Evolutionary conservation across 2,329 filamentous ascomycete genomes (phyloP).

Genomic region (Scedosporium apiospermum): DNA sequence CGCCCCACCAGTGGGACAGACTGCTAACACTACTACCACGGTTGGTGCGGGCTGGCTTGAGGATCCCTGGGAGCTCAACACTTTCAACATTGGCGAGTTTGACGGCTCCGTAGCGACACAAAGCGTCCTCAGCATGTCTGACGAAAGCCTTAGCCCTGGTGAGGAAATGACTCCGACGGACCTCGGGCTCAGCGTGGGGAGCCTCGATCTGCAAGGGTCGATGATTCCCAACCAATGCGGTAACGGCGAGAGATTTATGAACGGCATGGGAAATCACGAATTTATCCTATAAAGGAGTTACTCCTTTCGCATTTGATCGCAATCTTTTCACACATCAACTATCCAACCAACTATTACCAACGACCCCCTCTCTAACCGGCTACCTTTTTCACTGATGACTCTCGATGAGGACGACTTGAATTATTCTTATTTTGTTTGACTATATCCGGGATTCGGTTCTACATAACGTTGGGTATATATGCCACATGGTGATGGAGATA

Average conservation of each 20-base stretch:
- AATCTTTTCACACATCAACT: not conserved
- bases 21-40: conserved; percentile 13
- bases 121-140: conserved; percentile 46
- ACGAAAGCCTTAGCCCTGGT: conserved; percentile 47
- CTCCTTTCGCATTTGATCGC: not conserved
- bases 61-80: conserved; percentile 45
- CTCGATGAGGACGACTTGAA: not conserved
- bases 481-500: too few relatives aligned
- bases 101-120: conserved; percentile 33
- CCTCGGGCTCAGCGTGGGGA: conserved; percentile 32
- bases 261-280: not conserved
- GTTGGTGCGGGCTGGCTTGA: conserved; percentile 39
- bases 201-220: conserved; percentile 20
- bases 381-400: not conserved
- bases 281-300: not conserved
- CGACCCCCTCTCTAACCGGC: not conserved
- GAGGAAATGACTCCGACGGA: conserved; percentile 41
- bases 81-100: conserved; percentile 42
- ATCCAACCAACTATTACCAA: not conserved
- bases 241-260: conserved; percentile 8
- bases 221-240: conserved; percentile 8
- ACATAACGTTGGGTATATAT: not conserved
- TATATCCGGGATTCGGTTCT: not conserved
- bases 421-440: not conserved
- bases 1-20: conserved; percentile 29